These are phyloP conservation scores for Dothideomycetes sp. DNA, from an alignment of 2,329 filamentous ascomycete species.

Conservation along the genomic window DNA sequence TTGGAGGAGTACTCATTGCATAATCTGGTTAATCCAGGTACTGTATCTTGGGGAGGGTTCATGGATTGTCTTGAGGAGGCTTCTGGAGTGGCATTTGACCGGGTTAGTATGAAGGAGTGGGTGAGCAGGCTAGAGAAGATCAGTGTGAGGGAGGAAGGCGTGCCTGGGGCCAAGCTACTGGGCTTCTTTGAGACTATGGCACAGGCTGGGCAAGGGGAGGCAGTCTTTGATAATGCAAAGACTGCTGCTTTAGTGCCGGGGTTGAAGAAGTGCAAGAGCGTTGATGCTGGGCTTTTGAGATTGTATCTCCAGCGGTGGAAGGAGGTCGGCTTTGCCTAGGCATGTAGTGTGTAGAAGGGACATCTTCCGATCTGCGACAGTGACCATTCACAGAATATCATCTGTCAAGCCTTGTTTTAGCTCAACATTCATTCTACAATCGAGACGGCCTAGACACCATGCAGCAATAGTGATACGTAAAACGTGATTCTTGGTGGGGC, in stretches of 20 bases:
- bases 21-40: conserved; percentile 9
- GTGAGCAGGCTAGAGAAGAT: conserved; percentile 1
- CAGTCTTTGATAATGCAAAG: background rate
- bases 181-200: conserved; percentile 10
- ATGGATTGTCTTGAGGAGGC: conserved; percentile 4
- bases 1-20: conserved; percentile 4
- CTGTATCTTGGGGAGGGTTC: conserved; percentile 5
- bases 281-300: background rate
- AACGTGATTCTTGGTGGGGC: too few relatives aligned
- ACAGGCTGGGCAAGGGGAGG: background rate
- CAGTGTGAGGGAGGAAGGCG: conserved; percentile 1
- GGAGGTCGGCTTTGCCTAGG: background rate
- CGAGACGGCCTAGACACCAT: too few relatives aligned
- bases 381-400: too few relatives aligned
- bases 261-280: background rate
- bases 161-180: conserved; percentile 9
- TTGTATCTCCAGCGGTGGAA: conserved; percentile 1
- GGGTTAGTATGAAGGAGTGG: conserved; percentile 8
- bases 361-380: too few relatives aligned
- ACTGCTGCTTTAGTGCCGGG: background rate
- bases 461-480: too few relatives aligned
- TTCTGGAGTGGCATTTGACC: conserved; percentile 1
- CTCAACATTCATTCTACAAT: too few relatives aligned
- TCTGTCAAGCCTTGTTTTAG: too few relatives aligned
- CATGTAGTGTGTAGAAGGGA: too few relatives aligned